Evolutionary conservation across 2,329 filamentous ascomycete species (phyloP), one percentile per base, ranked within the genome.

Genomic region (Emergomyces orientalis): DNA sequence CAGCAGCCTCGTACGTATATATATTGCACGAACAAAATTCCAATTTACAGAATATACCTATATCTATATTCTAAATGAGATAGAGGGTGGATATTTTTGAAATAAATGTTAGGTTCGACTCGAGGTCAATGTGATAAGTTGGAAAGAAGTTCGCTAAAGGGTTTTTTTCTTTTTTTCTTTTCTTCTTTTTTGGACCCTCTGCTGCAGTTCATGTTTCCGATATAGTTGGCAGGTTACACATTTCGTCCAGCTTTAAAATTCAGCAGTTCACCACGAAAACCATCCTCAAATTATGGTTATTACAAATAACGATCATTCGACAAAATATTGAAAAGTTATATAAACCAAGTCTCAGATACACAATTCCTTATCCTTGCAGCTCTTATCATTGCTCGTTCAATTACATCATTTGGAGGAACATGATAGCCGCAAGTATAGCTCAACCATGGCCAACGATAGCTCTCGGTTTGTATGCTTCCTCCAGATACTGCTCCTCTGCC

Each of bases 401-500:
- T 7, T 37, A 37, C 43, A 45, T 45, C n/a, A 25, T 1, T 22
- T 47, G 37, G 37, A 39, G 37, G 6, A 39, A 14, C 9, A 39
- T 7, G 43, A 47, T 25, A 47, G 8, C n/a, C n/a, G n/a, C 43
- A 22, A 47, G 43, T 22, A 47, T 22, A 2, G 19, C 7, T 47
- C 8, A 47, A 22, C 3, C 8, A 47, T 47, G 43, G n/a, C 43
- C n/a, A 47, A 47, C 43, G 4, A 47, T 22, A 25, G n/a, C n/a
- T 25, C 43, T 47, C 25, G 43, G 43, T 47, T 22, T 22, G n/a
- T 82, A 82, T 54, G 76, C 71, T 69, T 82, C 80, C 69, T 81
- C 79, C 27, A 82, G 67, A 68, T 79, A 80, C 70, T 76, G 77
- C 67, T 79, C 76, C 68, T 82, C 80, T 56, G 81, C 80, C 17